Base-by-base conservation (phyloP, 2,329 filamentous ascomycete genomes). In the Rasamsonia emersonii region DNA sequence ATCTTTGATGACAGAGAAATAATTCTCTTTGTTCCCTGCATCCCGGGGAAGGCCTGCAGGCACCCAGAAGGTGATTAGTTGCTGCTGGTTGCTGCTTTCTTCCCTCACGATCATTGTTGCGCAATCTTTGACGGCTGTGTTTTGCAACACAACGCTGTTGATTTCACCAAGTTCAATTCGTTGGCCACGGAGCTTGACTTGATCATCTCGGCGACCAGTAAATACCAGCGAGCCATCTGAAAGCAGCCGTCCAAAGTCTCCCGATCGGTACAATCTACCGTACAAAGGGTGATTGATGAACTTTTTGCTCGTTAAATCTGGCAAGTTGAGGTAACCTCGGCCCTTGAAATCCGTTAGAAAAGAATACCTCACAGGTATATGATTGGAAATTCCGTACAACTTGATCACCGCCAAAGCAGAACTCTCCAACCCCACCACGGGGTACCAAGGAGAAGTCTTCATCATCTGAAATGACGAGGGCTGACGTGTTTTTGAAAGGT, bases 401-500 rank as follows among this genome's bases (percentile, higher is more conserved):
- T 57, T 94, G 86, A 29, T 83, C 75, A 8, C 86, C 88, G 9
- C 85, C 86, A 53, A 93, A 91, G 48, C 83, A 93, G 5, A 93
- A 67, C 53, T 94, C 86, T 8, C 88, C 88, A 10, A 85, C 64
- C 40, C 75, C 81, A 3, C 86, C 85, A 5, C 73, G 53, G 0
- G 84, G 84, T 0, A 86, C 61, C 1, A 75, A 47, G 0, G 70
- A 55, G 4, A 77, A 67, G 0, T 49, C 49, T 2, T 59, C 50
- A 4, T 59, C 58, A 3, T 51, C 44, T 10, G 53, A 50, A 10
- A 82, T 53, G 2, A 93, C 75, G 37, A 86, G 75, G 0, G 74
- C 70, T 0, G 84, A 91, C 0, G 83, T 93, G 39, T 89, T 93
- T 7, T 68, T 61, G 17, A 94, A 74, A 0, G 77, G 71, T 37